Percentiles rank a stretch among this genome's conserved stretches.
Evolutionary conservation across 2,329 filamentous ascomycete species (phyloP).

Genomic region (Sclerotinia subarctica): DNA sequence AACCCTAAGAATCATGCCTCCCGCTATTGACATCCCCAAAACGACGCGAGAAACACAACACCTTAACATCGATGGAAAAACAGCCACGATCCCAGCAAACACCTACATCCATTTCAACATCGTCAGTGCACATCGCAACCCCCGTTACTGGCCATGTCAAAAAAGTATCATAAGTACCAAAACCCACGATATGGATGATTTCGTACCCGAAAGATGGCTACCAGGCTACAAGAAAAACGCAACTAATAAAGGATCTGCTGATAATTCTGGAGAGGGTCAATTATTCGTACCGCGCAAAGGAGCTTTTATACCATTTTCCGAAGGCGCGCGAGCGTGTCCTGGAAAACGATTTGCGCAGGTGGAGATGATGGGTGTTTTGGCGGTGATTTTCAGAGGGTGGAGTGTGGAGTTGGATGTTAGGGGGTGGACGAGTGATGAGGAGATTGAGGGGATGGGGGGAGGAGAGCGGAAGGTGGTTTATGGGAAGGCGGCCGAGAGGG

Average conservation of each 20-base stretch:
- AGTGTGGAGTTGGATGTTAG: slow-evolving; percentile 27
- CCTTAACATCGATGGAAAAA: slow-evolving; percentile 48
- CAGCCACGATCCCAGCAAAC: slow-evolving; percentile 27
- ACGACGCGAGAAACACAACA: slow-evolving; percentile 46
- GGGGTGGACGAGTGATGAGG: slow-evolving; percentile 26
- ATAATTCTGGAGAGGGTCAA: background rate
- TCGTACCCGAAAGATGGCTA: slow-evolving; percentile 57
- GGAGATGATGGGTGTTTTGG: slow-evolving; percentile 34
- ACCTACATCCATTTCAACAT: slow-evolving; percentile 46
- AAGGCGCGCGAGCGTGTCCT: slow-evolving; percentile 40
- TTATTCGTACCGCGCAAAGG: slow-evolving; percentile 20
- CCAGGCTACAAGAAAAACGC: background rate
- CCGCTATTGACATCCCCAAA: slow-evolving; percentile 71
- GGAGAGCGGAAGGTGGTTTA: slow-evolving; percentile 22
- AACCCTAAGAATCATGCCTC: slow-evolving; percentile 67
- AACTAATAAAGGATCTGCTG: background rate
- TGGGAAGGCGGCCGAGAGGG: slow-evolving; percentile 21
- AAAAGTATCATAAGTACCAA: slow-evolving; percentile 16
- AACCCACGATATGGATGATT: slow-evolving; percentile 40
- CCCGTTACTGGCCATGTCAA: slow-evolving; percentile 50
- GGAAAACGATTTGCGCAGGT: slow-evolving; percentile 38
- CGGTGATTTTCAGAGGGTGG: slow-evolving; percentile 25
- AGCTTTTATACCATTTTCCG: slow-evolving; percentile 35
- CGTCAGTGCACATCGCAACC: slow-evolving; percentile 49
- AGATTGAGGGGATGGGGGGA: slow-evolving; percentile 20